A percentile compares a stretch with the other conserved stretches of the same genome.
phyloP scores from a whole-genome alignment of 1,284 basidiomycete species.

The Boletus semigastroideus region DNA sequence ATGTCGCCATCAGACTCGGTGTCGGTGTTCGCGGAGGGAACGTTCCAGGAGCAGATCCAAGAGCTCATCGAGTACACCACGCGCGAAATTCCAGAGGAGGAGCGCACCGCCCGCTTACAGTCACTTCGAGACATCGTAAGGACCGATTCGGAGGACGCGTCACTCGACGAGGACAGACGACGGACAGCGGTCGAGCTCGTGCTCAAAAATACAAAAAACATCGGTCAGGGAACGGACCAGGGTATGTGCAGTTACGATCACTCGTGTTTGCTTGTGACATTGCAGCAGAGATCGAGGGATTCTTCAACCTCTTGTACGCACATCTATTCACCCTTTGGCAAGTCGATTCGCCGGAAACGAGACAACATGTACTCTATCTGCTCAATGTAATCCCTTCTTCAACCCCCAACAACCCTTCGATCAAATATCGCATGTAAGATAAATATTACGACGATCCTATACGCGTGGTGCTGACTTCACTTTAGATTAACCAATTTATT shows the following conservation, averaged over 20 bases:
- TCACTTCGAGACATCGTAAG: conserved; percentile 66
- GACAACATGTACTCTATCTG: conserved; percentile 48
- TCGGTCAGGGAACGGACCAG: conserved; percentile 75
- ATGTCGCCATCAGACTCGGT: conserved; percentile 59
- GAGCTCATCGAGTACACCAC: conserved; percentile 80
- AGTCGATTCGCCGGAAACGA: conserved; percentile 52
- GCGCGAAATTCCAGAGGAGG: conserved; percentile 66
- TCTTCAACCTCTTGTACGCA: conserved; percentile 77
- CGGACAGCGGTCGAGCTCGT: conserved; percentile 58
- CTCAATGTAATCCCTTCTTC: conserved; percentile 57
- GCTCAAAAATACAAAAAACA: conserved; percentile 56
- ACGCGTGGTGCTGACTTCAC: conserved; percentile 6
- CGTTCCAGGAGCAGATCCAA: conserved; percentile 81
- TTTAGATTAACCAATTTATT: conserved; percentile 83
- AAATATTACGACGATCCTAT: conserved; percentile 18
- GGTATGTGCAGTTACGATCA: conserved; percentile 43
- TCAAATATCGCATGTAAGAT: conserved; percentile 72
- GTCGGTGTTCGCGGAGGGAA: conserved; percentile 85
- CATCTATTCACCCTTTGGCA: conserved; percentile 64
- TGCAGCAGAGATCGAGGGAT: conserved; percentile 75
- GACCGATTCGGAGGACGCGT: conserved; percentile 31
- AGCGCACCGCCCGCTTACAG: conserved; percentile 60
- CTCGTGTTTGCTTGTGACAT: conserved; percentile 7
- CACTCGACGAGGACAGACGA: conserved; percentile 50
- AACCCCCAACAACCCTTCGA: conserved; percentile 48